Percentiles rank a stretch among this genome's conserved stretches.
These are phyloP conservation scores for Aurantiochytrium sp. DNA, from an alignment of 108 stramenopile genomes.

Conservation along the genomic window DNA sequence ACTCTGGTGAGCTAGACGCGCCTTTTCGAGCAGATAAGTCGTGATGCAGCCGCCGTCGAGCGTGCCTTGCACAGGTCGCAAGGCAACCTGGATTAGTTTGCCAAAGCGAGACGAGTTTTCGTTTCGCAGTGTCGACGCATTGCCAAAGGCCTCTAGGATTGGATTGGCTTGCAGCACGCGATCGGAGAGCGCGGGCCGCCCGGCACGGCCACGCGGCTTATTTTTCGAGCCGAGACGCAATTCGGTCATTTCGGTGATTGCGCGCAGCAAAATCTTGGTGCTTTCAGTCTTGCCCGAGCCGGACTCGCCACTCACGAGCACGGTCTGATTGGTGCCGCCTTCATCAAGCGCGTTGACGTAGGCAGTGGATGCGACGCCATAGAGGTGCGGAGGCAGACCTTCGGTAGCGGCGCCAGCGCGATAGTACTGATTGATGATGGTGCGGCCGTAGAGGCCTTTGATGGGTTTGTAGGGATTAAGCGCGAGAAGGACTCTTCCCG, in stretches of 20 bases:
- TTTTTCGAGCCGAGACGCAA: not conserved
- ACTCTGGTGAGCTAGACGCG: not conserved
- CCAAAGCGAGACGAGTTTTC: conserved; percentile 5
- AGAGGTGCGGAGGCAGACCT: conserved; percentile 73
- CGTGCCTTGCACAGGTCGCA: not conserved
- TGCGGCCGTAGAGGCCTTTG: conserved; percentile 71
- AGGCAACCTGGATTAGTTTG: not conserved
- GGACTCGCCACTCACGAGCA: conserved; percentile 24
- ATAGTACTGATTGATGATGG: conserved; percentile 53
- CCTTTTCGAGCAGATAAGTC: conserved; percentile 18
- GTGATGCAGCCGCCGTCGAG: not conserved
- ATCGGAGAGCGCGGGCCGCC: not conserved
- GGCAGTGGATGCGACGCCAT: conserved; percentile 78
- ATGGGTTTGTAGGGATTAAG: conserved; percentile 86
- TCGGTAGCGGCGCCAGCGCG: not conserved
- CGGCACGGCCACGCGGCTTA: not conserved
- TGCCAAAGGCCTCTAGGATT: not conserved
- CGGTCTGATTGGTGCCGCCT: conserved; percentile 14
- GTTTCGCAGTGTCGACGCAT: not conserved
- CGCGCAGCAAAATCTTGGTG: conserved; percentile 22
- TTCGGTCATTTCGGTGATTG: not conserved
- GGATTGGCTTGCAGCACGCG: conserved; percentile 11
- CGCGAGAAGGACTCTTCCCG: conserved; percentile 75
- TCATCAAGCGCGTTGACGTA: conserved; percentile 76
- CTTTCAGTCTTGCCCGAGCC: conserved; percentile 32